Evolutionary conservation across 106 monocot genomes (phyloP), one percentile per base, ranked within the genome.

Genomic region (Acorus gramineus): DNA sequence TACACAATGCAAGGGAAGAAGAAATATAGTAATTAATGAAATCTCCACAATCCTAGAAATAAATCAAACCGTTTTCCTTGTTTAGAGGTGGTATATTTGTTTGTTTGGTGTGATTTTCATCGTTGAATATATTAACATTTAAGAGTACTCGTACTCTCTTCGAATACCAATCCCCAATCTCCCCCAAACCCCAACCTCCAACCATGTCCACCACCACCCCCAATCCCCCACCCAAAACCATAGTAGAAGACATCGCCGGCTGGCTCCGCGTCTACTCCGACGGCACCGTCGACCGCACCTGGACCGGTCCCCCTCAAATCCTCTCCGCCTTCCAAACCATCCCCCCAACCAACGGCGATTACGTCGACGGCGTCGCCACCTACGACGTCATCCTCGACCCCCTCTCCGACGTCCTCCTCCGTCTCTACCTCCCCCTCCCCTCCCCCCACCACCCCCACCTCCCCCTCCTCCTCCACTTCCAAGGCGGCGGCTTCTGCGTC

Each of bases 401-500:
- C 52, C 68, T 75, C 12, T 79, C 65, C 47, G 55, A 71, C 14
- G 72, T 80, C 56, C 50, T 66, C 60, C 62, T 92, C 62, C 87
- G 92, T 55, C 7, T 85, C 66, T 92, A 92, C 71, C 56, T 87
- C 54, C 87, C 92, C 2, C 14, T 11, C 8, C 46, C 13, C 14
- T 42, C 13, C 4, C 6, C 6, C 12, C n/a, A 4, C 3, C 43
- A 44, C 28, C 52, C 11, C 3, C 46, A 13, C 3, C 69, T 75
- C 0, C 92, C 92, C 2, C 50, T 92, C 11, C 49, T 92, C 56
- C 64, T 92, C 70, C 92, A 92, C 75, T 78, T 92, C 70, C 87
- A 87, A n/a, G 92, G 92, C 7, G 92, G 92, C 52, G 92, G 92
- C 8, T 92, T 92, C 78, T 92, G 92, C 85, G 82, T 92, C 53